phyloP scores from a whole-genome alignment of 768 basidiomycete genomes.

The Phylloporus sp. region DNA sequence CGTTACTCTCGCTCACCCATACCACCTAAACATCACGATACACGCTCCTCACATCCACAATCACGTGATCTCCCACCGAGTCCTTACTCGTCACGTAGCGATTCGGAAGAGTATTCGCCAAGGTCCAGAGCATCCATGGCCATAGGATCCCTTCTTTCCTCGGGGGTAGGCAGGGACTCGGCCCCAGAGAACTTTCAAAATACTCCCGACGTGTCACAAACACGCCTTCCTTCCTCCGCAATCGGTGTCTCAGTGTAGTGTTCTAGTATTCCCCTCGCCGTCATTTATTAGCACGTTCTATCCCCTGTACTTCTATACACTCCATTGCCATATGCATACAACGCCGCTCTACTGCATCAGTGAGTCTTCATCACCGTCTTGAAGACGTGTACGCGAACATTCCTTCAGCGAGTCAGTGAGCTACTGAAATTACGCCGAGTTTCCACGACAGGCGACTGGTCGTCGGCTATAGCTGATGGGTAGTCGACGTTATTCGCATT shows the following conservation, averaged over 20 bases:
- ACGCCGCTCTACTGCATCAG: slow-evolving; percentile 16
- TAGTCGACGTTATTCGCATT: too few relatives aligned
- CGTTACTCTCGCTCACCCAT: slow-evolving; percentile 57
- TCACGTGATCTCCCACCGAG: slow-evolving; percentile 62
- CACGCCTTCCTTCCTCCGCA: slow-evolving; percentile 14
- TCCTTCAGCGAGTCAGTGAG: slow-evolving; percentile 6
- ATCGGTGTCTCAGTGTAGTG: slow-evolving; percentile 23
- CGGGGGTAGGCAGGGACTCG: slow-evolving; percentile 32
- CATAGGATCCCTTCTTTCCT: slow-evolving; percentile 67
- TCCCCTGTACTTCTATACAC: slow-evolving; percentile 23
- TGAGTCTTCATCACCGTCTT: slow-evolving; percentile 17
- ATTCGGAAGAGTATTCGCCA: slow-evolving; percentile 66
- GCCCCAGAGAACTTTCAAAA: slow-evolving; percentile 25
- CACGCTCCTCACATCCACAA: slow-evolving; percentile 29
- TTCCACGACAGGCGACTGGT: slow-evolving; percentile 7
- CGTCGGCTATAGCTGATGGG: too few relatives aligned
- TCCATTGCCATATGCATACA: slow-evolving; percentile 17
- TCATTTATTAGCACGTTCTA: slow-evolving; percentile 19
- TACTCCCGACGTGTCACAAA: slow-evolving; percentile 14
- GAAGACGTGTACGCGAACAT: slow-evolving; percentile 1
- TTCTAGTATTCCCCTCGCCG: background rate
- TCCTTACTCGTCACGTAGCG: slow-evolving; percentile 66
- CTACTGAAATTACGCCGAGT: slow-evolving; percentile 3
- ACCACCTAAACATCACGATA: slow-evolving; percentile 34
- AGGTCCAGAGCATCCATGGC: slow-evolving; percentile 73